Conservation (phyloP, 1,284 basidiomycete species). For the Vanrija sp. region DNA sequence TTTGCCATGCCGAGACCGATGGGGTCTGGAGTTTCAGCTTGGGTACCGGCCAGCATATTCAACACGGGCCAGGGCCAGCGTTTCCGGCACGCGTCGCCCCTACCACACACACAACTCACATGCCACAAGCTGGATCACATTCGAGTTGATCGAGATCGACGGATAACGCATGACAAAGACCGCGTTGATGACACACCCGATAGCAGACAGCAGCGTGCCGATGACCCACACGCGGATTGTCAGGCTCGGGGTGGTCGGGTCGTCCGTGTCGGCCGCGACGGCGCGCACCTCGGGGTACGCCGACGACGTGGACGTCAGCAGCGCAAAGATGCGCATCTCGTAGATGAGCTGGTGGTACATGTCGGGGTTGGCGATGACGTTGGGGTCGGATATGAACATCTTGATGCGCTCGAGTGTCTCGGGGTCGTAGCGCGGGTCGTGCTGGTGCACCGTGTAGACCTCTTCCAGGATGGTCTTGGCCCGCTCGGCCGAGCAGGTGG, state of each 20-base stretch:
- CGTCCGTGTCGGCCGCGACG: conserved; percentile 71
- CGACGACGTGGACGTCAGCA: conserved; percentile 51
- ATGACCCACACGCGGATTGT: conserved; percentile 78
- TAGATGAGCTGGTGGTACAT: conserved; percentile 16
- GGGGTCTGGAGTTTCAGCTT: conserved; percentile 14
- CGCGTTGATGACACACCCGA: conserved; percentile 69
- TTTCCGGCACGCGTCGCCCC: background rate
- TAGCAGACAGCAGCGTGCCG: conserved; percentile 52
- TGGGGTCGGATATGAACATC: conserved; percentile 57
- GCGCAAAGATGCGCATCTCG: conserved; percentile 42
- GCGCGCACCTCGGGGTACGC: conserved; percentile 86
- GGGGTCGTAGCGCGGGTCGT: conserved; percentile 91
- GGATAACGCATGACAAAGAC: conserved; percentile 49
- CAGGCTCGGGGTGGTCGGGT: conserved; percentile 70
- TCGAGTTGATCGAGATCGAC: conserved; percentile 25
- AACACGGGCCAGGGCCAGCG: too few species aligned
- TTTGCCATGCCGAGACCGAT: conserved; percentile 23
- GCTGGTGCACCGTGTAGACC: conserved; percentile 54
- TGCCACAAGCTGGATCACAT: conserved; percentile 38
- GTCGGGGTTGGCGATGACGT: conserved; percentile 7
- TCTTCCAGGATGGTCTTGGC: conserved; percentile 64
- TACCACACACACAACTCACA: too few species aligned
- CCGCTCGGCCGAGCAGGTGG: conserved; percentile 8
- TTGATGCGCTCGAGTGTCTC: conserved; percentile 99
- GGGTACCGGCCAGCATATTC: background rate